phyloP scores from a whole-genome alignment of 2,329 filamentous ascomycete genomes.

The Lithohypha guttulata region DNA sequence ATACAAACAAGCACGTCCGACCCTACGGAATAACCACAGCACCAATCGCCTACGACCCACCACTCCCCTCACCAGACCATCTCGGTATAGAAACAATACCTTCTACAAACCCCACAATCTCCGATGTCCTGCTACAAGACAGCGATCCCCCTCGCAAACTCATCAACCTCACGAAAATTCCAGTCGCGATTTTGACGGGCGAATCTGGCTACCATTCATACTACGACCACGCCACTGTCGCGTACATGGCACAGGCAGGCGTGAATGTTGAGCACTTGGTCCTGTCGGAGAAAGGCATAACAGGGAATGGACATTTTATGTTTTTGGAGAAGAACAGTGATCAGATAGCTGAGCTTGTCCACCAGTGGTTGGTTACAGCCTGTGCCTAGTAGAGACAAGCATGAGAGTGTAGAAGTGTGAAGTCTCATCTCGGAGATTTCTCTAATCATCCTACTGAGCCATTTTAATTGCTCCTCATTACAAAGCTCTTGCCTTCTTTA shows the following conservation, averaged over 20 bases:
- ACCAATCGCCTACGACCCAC: slow-evolving; percentile 39
- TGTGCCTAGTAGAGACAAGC: too few relatives aligned
- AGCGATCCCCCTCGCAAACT: slow-evolving; percentile 29
- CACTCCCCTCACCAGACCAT: slow-evolving; percentile 30
- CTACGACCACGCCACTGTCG: slow-evolving; percentile 46
- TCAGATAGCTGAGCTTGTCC: slow-evolving; percentile 8
- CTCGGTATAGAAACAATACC: slow-evolving; percentile 23
- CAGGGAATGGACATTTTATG: slow-evolving; percentile 42
- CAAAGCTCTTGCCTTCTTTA: too few relatives aligned
- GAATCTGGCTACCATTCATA: slow-evolving; percentile 45
- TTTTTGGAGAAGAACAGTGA: slow-evolving; percentile 15
- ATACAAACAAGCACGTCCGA: slow-evolving; percentile 10
- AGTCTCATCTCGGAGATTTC: too few relatives aligned
- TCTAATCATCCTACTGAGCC: too few relatives aligned
- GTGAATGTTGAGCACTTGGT: slow-evolving; percentile 35
- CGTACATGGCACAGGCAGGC: slow-evolving; percentile 44
- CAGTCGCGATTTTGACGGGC: slow-evolving; percentile 40
- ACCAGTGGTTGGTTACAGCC: slow-evolving; percentile 4
- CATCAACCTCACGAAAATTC: slow-evolving; percentile 38
- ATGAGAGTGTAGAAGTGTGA: too few relatives aligned
- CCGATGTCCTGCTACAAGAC: slow-evolving; percentile 32
- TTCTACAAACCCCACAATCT: slow-evolving; percentile 20
- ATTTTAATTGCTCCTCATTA: too few relatives aligned
- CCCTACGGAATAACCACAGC: slow-evolving; percentile 40
- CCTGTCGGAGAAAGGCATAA: slow-evolving; percentile 35